Percentiles rank a stretch among this genome's conserved stretches.
phyloP scores from a whole-genome alignment of 345 rosid genomes.

The Trapa incisa region DNA sequence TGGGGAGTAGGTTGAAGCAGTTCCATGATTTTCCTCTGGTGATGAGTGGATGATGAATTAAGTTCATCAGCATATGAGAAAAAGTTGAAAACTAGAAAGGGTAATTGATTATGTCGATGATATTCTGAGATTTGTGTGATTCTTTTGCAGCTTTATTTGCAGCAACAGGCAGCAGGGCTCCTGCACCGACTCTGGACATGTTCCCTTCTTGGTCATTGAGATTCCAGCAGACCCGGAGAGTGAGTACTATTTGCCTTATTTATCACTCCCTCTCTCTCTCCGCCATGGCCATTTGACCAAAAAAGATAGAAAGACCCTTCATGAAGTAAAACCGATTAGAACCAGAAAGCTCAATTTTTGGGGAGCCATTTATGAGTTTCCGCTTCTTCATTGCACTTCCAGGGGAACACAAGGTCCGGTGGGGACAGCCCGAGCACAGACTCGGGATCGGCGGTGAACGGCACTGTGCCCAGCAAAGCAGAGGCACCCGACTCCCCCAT shows the following conservation, averaged over 20 bases:
- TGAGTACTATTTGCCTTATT: slow-evolving; percentile 22
- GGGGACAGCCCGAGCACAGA: slow-evolving; percentile 73
- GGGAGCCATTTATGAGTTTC: neutral
- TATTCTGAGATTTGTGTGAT: slow-evolving; percentile 20
- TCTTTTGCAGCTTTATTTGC: slow-evolving; percentile 68
- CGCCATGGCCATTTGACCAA: too few relatives aligned
- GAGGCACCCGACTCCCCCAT: slow-evolving; percentile 82
- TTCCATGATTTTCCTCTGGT: neutral
- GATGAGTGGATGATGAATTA: neutral
- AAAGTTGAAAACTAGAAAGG: neutral
- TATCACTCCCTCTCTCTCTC: neutral
- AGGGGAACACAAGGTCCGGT: slow-evolving; percentile 84
- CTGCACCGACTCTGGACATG: slow-evolving; percentile 98
- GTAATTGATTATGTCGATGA: neutral
- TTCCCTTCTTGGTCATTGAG: slow-evolving; percentile 99
- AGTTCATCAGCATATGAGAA: neutral
- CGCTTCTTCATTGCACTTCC: neutral
- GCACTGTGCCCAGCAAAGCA: slow-evolving; percentile 46
- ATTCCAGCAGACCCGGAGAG: slow-evolving; percentile 83
- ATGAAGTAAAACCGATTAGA: neutral
- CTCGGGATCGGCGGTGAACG: slow-evolving; percentile 77
- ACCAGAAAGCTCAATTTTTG: slow-evolving; percentile 2
- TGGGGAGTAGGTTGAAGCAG: slow-evolving; percentile 6
- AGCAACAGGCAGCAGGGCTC: slow-evolving; percentile 27
- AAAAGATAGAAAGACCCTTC: neutral